Evolutionary conservation across 306 rosid genomes (phyloP).

Genomic region (Prunus kanzakura): DNA sequence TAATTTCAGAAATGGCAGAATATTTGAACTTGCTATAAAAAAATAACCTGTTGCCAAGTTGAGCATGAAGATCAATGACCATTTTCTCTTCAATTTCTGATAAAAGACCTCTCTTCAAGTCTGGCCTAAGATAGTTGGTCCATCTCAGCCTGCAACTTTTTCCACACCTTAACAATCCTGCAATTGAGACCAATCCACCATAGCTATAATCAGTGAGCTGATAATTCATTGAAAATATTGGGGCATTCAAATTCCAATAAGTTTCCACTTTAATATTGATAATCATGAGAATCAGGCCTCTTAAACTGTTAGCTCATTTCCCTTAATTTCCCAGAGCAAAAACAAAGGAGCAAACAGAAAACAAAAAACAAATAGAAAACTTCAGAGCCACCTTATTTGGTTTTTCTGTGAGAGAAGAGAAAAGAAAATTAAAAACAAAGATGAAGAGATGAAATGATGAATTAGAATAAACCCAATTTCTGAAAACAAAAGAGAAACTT

Average conservation of each 20-base stretch:
- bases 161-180: constrained; percentile 90
- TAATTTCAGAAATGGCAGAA: neutral
- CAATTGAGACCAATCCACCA: constrained; percentile 15
- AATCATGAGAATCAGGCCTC: neutral
- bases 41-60: constrained; percentile 84
- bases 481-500: neutral
- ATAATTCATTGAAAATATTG: neutral
- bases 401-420: neutral
- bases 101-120: constrained; percentile 86
- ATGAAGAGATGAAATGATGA: neutral
- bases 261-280: neutral
- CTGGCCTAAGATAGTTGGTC: constrained; percentile 91
- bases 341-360: neutral
- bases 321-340: neutral
- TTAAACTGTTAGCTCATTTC: too few species aligned
- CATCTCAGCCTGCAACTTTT: constrained; percentile 95
- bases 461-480: constrained; percentile 3
- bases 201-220: neutral
- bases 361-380: neutral
- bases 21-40: too few species aligned
- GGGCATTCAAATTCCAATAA: neutral
- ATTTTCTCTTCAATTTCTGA: constrained; percentile 75
- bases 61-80: constrained; percentile 95
- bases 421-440: neutral
- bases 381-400: neutral